These are phyloP conservation scores for Petunia axillaris DNA, from an alignment of 257 asterid genomes.

Conservation along the genomic window DNA sequence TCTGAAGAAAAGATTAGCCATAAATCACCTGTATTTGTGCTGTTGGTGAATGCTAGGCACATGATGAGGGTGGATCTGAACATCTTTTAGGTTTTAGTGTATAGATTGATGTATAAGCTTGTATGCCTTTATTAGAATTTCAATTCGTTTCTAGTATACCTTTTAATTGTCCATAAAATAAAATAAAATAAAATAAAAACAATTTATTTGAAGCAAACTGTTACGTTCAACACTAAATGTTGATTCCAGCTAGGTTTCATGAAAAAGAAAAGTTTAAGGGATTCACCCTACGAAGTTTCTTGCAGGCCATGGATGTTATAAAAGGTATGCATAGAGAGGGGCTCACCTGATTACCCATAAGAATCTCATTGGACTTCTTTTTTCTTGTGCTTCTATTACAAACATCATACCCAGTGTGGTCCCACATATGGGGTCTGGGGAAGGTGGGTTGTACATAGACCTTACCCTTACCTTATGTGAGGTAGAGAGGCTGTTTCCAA, in stretches of 20 bases:
- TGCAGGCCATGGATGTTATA: constrained; percentile 10
- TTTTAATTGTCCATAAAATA: neutral
- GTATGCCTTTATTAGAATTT: neutral
- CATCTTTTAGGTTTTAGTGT: neutral
- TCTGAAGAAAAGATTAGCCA: neutral
- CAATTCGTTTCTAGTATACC: neutral
- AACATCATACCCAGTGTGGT: too few species aligned
- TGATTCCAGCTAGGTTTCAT: constrained; percentile 20
- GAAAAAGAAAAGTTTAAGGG: neutral
- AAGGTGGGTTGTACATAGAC: too few species aligned
- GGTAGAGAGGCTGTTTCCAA: too few species aligned
- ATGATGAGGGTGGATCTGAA: constrained; percentile 14
- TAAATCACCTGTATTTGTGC: constrained; percentile 2
- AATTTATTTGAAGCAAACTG: constrained; percentile 17
- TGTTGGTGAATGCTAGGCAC: neutral
- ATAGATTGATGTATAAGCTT: constrained; percentile 4
- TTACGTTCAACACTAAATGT: neutral
- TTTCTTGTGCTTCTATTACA: too few species aligned
- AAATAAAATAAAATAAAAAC: neutral
- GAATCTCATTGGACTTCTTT: too few species aligned
- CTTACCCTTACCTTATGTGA: too few species aligned
- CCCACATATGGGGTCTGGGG: too few species aligned
- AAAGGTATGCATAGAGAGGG: neutral
- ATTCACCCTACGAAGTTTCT: neutral
- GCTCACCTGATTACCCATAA: constrained; percentile 1